Base-by-base conservation (phyloP, 2,329 filamentous ascomycete species). In the Colletotrichum spinosum region DNA sequence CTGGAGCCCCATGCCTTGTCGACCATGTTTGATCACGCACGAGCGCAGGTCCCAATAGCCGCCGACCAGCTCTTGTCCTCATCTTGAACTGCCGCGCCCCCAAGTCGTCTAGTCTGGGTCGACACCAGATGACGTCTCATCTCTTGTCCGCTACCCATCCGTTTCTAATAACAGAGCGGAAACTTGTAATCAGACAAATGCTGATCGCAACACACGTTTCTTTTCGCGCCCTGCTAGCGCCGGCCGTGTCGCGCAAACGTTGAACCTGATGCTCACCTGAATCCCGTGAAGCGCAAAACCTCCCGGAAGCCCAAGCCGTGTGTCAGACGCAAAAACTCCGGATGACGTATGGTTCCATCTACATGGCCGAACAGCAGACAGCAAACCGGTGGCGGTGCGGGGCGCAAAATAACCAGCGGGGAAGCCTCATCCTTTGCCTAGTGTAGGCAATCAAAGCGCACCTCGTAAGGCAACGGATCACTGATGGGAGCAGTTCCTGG, bases 271-370 rank as follows among this genome's bases (percentile, higher is more conserved):
- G 10, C 46, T 37, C 37, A 50, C 49, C 55, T 60, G 55, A 54
- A 60, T 64, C 33, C 42, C 15, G 12, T 39, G 42, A 58, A 55
- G n/a, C 49, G 49, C 34, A 25, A n/a, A 48, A 49, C 49, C 38
- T 49, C 50, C 45, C 11, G 10, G 55, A 15, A 38, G 11, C 37
- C 38, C 15, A 17, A 6, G 10, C 35, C 41, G 33, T 25, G 33
- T 12, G 17, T 39, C 15, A 45, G 52, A 64, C 49, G 42, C 33
- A 38, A 35, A 41, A 25, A 44, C 55, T n/a, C 53, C 49, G 55
- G 60, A 64, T 33, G 42, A 64, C 12, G 60, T 41, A 57, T 51
- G 46, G 51, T 42, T 25, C 25, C 25, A 25, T 25, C 4, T 25
- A 25, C 25, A 25, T 25, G 25, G 25, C 25, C 25, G 25, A 25